These are phyloP conservation scores for Solanum pinnatisectum DNA, from an alignment of 257 asterid genomes.

Conservation along the genomic window DNA sequence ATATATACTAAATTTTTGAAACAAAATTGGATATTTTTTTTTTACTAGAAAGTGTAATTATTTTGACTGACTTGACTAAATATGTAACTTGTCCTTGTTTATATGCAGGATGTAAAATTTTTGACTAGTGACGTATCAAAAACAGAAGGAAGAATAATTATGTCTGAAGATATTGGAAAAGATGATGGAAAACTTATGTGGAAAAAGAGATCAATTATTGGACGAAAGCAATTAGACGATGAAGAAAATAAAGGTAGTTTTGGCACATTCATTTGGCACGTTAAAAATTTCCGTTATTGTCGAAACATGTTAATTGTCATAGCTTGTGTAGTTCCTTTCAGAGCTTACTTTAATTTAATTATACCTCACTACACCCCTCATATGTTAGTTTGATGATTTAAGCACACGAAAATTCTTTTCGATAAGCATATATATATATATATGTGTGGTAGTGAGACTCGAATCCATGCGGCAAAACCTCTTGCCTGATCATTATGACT, in stretches of 20 bases:
- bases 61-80: background rate
- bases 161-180: background rate
- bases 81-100: background rate
- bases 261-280: background rate
- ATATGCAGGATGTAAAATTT: constrained; percentile 17
- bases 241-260: background rate
- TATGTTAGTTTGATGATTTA: background rate
- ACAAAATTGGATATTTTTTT: background rate
- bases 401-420: background rate
- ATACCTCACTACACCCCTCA: background rate
- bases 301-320: background rate
- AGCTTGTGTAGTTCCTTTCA: background rate
- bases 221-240: background rate
- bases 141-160: background rate
- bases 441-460: background rate
- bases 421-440: background rate
- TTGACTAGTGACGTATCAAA: background rate
- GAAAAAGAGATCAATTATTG: background rate
- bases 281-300: background rate
- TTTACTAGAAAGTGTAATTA: background rate
- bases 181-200: background rate
- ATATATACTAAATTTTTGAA: too few species aligned
- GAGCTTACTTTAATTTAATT: background rate
- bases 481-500: background rate
- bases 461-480: background rate